phyloP scores from a whole-genome alignment of 2,329 filamentous ascomycete genomes.

The Nemania abortiva region DNA sequence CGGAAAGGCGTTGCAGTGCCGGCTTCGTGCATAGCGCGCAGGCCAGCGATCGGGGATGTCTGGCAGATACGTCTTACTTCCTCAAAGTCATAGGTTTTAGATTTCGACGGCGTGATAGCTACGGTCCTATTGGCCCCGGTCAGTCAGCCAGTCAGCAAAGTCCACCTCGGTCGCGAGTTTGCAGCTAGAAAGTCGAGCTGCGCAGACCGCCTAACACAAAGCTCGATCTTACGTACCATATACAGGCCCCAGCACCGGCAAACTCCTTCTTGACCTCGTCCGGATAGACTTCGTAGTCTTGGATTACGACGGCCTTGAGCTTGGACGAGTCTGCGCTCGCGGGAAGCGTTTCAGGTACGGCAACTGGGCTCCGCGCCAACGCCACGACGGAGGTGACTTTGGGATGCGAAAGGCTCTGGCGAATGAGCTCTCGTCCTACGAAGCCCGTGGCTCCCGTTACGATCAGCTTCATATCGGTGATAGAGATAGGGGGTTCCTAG shows the following conservation, averaged over 20 bases:
- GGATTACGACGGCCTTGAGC: constrained; percentile 55
- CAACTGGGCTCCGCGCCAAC: constrained; percentile 55
- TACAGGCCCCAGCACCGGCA: constrained; percentile 56
- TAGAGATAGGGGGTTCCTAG: not conserved
- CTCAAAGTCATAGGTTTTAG: constrained; percentile 36
- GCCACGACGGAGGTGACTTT: constrained; percentile 57
- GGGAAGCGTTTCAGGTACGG: constrained; percentile 42
- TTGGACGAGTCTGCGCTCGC: constrained; percentile 51
- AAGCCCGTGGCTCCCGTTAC: constrained; percentile 69
- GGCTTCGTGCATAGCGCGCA: constrained; percentile 48
- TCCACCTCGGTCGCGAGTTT: too few species aligned
- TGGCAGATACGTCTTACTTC: constrained; percentile 47
- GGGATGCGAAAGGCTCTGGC: constrained; percentile 55
- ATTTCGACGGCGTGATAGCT: constrained; percentile 46
- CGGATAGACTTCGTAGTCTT: constrained; percentile 57
- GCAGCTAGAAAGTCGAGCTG: not conserved
- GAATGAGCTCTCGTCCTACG: constrained; percentile 58
- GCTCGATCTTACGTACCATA: constrained; percentile 39
- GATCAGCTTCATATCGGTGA: constrained; percentile 35
- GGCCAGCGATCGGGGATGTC: constrained; percentile 42
- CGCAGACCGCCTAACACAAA: not conserved
- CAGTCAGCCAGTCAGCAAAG: not conserved
- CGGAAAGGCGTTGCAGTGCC: constrained; percentile 49
- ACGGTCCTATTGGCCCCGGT: constrained; percentile 43
- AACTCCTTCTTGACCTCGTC: constrained; percentile 56